Conservation (phyloP, 192 early-diverging fungal genomes). For the Umbelopsis sp. region DNA sequence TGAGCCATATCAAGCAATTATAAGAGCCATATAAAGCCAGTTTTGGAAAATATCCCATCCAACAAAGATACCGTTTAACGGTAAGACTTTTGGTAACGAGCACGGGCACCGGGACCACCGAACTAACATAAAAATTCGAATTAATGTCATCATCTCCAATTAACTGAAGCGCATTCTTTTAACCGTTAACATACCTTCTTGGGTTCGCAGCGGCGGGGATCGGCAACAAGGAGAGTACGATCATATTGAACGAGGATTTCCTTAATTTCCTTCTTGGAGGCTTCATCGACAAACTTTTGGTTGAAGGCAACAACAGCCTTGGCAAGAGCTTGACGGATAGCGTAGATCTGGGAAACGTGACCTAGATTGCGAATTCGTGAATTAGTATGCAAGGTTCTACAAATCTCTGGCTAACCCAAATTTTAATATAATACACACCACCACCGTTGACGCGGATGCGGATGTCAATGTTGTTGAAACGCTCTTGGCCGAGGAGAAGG, state of each 20-base stretch:
- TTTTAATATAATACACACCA: conserved; percentile 43
- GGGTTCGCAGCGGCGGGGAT: conserved; percentile 98
- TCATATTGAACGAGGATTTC: conserved; percentile 88
- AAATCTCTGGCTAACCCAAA: background rate
- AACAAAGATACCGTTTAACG: conserved; percentile 60
- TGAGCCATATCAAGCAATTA: conserved; percentile 19
- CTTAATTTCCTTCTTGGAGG: conserved; percentile 99
- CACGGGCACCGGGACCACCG: conserved; percentile 98
- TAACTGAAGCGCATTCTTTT: background rate
- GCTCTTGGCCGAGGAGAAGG: conserved; percentile 93
- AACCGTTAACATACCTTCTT: conserved; percentile 67
- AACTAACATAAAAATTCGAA: conserved; percentile 51
- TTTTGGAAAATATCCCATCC: conserved; percentile 17
- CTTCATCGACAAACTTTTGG: conserved; percentile 99
- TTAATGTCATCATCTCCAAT: background rate
- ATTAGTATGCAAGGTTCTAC: background rate
- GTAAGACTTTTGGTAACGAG: conserved; percentile 91
- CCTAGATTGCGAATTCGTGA: conserved; percentile 30
- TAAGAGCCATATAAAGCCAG: conserved; percentile 4
- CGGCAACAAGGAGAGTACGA: conserved; percentile 97
- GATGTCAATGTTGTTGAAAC: conserved; percentile 96
- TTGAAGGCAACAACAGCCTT: conserved; percentile 99
- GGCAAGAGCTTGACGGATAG: conserved; percentile 98
- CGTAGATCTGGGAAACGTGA: conserved; percentile 96
- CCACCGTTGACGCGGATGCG: conserved; percentile 96